A percentile compares a stretch with the other conserved stretches of the same genome.
Evolutionary conservation across 2,329 filamentous ascomycete species (phyloP).

Genomic region (Penicillium digitatum): DNA sequence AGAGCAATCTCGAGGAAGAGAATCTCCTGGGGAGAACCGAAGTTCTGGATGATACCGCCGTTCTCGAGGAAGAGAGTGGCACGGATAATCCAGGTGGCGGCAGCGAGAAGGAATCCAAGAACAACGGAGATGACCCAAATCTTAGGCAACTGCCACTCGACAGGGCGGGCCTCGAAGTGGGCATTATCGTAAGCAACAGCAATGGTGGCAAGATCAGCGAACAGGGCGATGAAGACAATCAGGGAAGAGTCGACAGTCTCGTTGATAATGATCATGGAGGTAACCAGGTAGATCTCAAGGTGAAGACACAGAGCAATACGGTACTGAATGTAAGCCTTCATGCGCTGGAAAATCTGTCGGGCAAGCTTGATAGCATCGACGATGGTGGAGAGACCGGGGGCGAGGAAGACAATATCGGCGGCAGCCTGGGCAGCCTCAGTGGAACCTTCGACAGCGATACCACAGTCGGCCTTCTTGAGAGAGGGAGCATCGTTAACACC

Average conservation of each 20-base stretch:
- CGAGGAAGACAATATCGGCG: slow-evolving; percentile 71
- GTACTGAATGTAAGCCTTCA: slow-evolving; percentile 75
- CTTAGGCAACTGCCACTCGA: slow-evolving; percentile 77
- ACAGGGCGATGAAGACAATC: slow-evolving; percentile 74
- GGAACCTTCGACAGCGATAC: slow-evolving; percentile 69
- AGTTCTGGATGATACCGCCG: slow-evolving; percentile 72
- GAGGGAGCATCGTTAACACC: slow-evolving; percentile 72
- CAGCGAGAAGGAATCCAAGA: slow-evolving; percentile 64
- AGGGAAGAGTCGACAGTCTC: slow-evolving; percentile 69
- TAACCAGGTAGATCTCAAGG: slow-evolving; percentile 71
- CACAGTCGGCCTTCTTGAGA: slow-evolving; percentile 70
- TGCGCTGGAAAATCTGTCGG: slow-evolving; percentile 72
- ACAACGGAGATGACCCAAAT: slow-evolving; percentile 65
- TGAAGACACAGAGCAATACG: slow-evolving; percentile 71
- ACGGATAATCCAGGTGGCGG: slow-evolving; percentile 69
- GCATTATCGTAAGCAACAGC: slow-evolving; percentile 77
- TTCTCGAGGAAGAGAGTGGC: slow-evolving; percentile 64
- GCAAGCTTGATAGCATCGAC: slow-evolving; percentile 70
- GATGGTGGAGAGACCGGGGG: slow-evolving; percentile 67
- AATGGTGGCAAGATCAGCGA: slow-evolving; percentile 74
- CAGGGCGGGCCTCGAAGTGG: slow-evolving; percentile 68
- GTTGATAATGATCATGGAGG: slow-evolving; percentile 75
- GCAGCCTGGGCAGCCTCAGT: slow-evolving; percentile 69
- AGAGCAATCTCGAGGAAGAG: slow-evolving; percentile 88
- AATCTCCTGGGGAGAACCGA: slow-evolving; percentile 69